phyloP scores from a whole-genome alignment of 495 filamentous ascomycete species.

The Aspergillus carlsbadensis region DNA sequence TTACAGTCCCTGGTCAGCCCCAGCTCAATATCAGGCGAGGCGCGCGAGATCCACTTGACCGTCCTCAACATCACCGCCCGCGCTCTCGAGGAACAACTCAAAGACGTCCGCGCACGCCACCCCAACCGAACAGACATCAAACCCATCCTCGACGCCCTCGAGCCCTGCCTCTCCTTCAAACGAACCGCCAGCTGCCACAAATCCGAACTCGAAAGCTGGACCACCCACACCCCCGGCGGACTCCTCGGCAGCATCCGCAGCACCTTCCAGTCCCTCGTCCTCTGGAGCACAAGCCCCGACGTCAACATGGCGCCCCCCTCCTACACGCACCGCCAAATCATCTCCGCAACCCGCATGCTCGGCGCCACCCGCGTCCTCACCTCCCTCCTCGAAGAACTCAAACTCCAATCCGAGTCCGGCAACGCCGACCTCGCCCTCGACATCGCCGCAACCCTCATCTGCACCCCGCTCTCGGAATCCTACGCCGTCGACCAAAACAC shows the following conservation, averaged over 20 bases:
- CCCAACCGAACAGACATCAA: slow-evolving; percentile 69
- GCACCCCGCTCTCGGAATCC: slow-evolving; percentile 60
- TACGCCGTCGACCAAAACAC: slow-evolving; percentile 44
- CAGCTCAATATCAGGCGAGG: slow-evolving; percentile 75
- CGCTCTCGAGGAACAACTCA: slow-evolving; percentile 71
- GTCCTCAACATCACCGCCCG: slow-evolving; percentile 81
- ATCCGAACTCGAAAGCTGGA: slow-evolving; percentile 77
- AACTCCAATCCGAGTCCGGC: slow-evolving; percentile 49
- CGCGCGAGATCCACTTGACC: slow-evolving; percentile 73
- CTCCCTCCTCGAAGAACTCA: slow-evolving; percentile 69
- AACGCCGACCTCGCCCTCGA: slow-evolving; percentile 69
- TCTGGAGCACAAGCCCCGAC: slow-evolving; percentile 68
- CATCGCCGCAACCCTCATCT: slow-evolving; percentile 69
- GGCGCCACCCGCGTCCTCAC: slow-evolving; percentile 63
- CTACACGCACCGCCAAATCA: slow-evolving; percentile 78
- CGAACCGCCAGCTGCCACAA: slow-evolving; percentile 64
- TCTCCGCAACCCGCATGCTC: slow-evolving; percentile 64
- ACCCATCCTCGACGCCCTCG: slow-evolving; percentile 67
- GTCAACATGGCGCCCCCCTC: slow-evolving; percentile 65
- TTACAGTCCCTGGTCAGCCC: slow-evolving; percentile 75
- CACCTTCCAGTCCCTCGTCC: slow-evolving; percentile 64
- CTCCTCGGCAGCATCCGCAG: slow-evolving; percentile 60
- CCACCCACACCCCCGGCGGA: slow-evolving; percentile 57
- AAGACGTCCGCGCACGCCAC: slow-evolving; percentile 66
- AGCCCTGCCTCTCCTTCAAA: slow-evolving; percentile 65